Base-by-base conservation (phyloP, 441 rosid species). In the Populus trichocarpa region DNA sequence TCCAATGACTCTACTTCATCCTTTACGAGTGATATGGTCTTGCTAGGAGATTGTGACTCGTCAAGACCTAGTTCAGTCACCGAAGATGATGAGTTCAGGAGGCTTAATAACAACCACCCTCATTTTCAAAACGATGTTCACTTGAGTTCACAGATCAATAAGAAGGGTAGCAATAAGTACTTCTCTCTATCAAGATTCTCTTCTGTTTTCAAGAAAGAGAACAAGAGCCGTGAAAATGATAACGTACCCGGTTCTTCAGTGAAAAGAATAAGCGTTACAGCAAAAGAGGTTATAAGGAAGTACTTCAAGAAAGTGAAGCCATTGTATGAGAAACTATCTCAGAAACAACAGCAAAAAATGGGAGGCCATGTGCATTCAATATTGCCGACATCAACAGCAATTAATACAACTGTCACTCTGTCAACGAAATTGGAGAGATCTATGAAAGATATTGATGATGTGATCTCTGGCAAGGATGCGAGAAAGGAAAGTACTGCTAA, bases 241-340 rank as follows among this genome's bases (percentile, higher is more conserved):
- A 74, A 42, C 61, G 38, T 71, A 0, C 1, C 80, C 0, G 75
- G 84, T 4, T 87, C 93, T 0, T 87, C 97, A 0, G 91, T 92
- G 33, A 95, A 86, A 85, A 86, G 90, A 83, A 85, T 90, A 91
- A 92, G 98, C 82, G 79, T 87, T 0, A 86, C 98, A 1, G 99
- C 98, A 0, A 95, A 86, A 76, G 97, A 92, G 36, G 99, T 93
- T 3, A 85, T 93, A 68, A 85, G 94, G 61, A 95, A 93, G 78
- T 95, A 93, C 73, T 40, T 93, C 88, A 93, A 92, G 84, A 93
- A 93, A 78, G 99, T 91, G 81, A 95, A 92, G 87, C 99, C 98
- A 28, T 76, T 95, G 75, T 93, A 93, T 86, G 98, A 95, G 65
- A 95, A 93, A 83, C 75, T 92, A 38, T 91, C 97, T 25, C 92